Evolutionary conservation across 148 eudicot species (phyloP).

Genomic region (Drosera capensis): DNA sequence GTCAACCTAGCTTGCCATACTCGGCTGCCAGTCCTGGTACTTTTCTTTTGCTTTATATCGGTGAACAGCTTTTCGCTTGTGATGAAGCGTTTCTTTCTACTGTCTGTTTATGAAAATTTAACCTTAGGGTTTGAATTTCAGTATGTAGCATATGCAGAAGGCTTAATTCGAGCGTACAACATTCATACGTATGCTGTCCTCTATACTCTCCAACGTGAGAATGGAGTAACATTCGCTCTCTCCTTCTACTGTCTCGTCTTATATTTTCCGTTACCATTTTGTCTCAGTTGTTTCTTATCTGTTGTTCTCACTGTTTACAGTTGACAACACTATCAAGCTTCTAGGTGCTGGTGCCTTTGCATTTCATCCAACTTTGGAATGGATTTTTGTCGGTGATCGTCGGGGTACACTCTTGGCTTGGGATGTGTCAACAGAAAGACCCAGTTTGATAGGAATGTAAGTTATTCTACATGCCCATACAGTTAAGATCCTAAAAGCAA

Average conservation of each 20-base stretch:
- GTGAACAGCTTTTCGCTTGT: background rate
- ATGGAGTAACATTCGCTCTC: conserved; percentile 6
- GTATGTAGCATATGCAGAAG: conserved; percentile 98
- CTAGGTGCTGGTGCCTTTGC: conserved; percentile 97
- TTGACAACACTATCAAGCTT: conserved; percentile 90
- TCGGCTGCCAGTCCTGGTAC: conserved; percentile 87
- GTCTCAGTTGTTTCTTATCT: background rate
- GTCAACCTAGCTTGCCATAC: conserved; percentile 99
- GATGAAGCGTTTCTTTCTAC: background rate
- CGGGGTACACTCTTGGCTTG: conserved; percentile 93
- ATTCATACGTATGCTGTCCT: conserved; percentile 90
- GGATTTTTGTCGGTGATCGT: conserved; percentile 92
- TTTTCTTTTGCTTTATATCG: background rate
- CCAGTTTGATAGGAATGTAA: conserved; percentile 97
- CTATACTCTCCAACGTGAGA: conserved; percentile 90
- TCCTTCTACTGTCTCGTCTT: background rate
- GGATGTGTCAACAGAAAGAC: conserved; percentile 99
- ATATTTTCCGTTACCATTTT: background rate
- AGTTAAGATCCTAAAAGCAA: too few relatives aligned
- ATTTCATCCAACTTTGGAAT: conserved; percentile 88
- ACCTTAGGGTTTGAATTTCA: conserved; percentile 17
- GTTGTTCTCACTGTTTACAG: conserved; percentile 27
- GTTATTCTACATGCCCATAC: too few relatives aligned
- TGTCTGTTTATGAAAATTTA: background rate
- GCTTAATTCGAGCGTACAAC: conserved; percentile 89